Conservation (phyloP, 2,329 filamentous ascomycete genomes). For the Fusarium palustre region DNA sequence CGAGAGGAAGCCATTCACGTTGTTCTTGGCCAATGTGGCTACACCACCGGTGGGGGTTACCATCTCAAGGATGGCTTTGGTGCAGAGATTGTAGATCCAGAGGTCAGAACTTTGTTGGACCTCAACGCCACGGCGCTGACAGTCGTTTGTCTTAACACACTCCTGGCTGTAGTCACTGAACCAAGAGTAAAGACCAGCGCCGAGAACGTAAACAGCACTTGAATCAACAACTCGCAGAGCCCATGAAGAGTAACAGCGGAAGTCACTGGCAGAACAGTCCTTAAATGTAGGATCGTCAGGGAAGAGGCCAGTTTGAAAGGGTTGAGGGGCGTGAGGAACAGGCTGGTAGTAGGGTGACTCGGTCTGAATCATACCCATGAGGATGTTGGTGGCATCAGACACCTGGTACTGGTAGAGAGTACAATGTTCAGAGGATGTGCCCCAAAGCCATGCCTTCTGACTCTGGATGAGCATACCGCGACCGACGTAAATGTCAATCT, state of each 20-base stretch:
- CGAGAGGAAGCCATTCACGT: slow-evolving; percentile 31
- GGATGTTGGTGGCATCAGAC: slow-evolving; percentile 59
- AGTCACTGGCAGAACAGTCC: slow-evolving; percentile 1
- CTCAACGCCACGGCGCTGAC: slow-evolving; percentile 37
- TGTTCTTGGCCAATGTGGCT: slow-evolving; percentile 24
- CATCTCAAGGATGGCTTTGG: slow-evolving; percentile 32
- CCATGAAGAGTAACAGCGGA: slow-evolving; percentile 35
- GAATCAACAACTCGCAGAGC: slow-evolving; percentile 37
- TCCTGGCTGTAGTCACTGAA: slow-evolving; percentile 42
- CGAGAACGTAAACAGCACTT: slow-evolving; percentile 37
- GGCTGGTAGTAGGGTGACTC: slow-evolving; percentile 44
- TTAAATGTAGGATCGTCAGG: slow-evolving; percentile 20
- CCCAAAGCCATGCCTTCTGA: slow-evolving; percentile 47
- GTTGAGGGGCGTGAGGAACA: slow-evolving; percentile 26
- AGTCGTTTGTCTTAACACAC: slow-evolving; percentile 34
- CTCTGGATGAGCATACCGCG: slow-evolving; percentile 53
- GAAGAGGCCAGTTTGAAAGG: slow-evolving; percentile 54
- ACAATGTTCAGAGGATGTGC: slow-evolving; percentile 40
- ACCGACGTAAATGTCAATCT: slow-evolving; percentile 55
- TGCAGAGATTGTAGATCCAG: slow-evolving; percentile 41
- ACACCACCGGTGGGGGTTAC: slow-evolving; percentile 15
- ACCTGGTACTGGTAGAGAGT: slow-evolving; percentile 64
- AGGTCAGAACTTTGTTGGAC: slow-evolving; percentile 31
- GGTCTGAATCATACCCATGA: slow-evolving; percentile 61
- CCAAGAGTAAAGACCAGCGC: slow-evolving; percentile 47